Base-by-base conservation (phyloP, 1,139 yeast species). In the Candida tetrigidarum region DNA sequence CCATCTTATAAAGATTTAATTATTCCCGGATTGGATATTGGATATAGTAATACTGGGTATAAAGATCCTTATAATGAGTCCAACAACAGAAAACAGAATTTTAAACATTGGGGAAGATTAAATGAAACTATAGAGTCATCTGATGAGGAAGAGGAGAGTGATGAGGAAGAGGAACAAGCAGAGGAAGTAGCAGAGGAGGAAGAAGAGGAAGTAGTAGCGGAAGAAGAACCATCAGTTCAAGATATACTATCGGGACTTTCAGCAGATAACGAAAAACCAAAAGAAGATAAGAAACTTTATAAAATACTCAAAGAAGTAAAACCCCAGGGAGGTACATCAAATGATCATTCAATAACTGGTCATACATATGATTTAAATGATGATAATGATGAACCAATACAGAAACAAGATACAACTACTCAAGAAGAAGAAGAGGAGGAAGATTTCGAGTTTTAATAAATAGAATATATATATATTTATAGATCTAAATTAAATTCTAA, bases 1-100 rank as follows among this genome's bases (percentile, higher is more conserved):
- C 97, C 97, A 0, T 76, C 92, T 12, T 93, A 91, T 62, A 83
- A 83, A 3, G 75, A 81, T 28, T 67, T 89, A 59, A 64, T 74
- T 26, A 78, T 89, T 5, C 90, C 80, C 1, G 80, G 80, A 0
- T 77, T 54, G 73, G 87, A 51, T 64, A 54, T 56, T 2, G 65
- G 64, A 30, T 74, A 74, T 50, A 55, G 61, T 7, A 74, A 74
- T 47, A 57, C 58, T 14, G 79, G 79, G 0, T 74, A 74, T 48
- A 46, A 41, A 39, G 53, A 64, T 48, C 48, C 49, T 28, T 29
- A 51, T 50, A 33, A 58, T 51, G 41, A 10, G n/a, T n/a, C n/a
- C 9, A 10, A 50, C 43, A 37, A 62, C 50, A 54, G 52, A 22
- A 37, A 37, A 11, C 39, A 32, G 10, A 43, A 42, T 7, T 23